phyloP scores from a whole-genome alignment of 2,329 filamentous ascomycete genomes.

The Raffaelea arxii region DNA sequence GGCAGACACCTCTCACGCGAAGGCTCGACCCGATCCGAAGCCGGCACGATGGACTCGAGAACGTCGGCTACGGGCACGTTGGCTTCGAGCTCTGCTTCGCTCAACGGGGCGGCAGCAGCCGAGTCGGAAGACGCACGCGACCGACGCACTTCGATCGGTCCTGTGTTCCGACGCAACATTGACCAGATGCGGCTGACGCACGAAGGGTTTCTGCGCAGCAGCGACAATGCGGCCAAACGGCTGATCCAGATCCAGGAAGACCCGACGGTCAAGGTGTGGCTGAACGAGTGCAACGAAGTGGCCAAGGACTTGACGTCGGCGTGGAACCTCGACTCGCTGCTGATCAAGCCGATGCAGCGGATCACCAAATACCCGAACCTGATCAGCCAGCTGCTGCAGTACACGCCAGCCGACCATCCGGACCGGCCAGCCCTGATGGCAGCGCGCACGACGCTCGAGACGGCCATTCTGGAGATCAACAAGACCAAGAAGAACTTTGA shows the following conservation, averaged over 20 bases:
- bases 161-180: slow-evolving; percentile 46
- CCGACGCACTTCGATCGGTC: slow-evolving; percentile 40
- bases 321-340: slow-evolving; percentile 90
- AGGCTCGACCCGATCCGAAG: slow-evolving; percentile 19
- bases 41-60: slow-evolving; percentile 23
- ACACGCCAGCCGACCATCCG: slow-evolving; percentile 74
- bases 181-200: slow-evolving; percentile 51
- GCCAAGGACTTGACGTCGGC: slow-evolving; percentile 86
- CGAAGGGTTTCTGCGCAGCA: slow-evolving; percentile 53
- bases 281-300: slow-evolving; percentile 85
- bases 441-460: slow-evolving; percentile 45
- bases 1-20: slow-evolving; percentile 18
- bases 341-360: slow-evolving; percentile 94
- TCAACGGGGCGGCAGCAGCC: slow-evolving; percentile 16
- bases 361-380: slow-evolving; percentile 90
- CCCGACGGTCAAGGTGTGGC: slow-evolving; percentile 66
- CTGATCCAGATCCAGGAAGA: slow-evolving; percentile 55
- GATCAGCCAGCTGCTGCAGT: slow-evolving; percentile 67
- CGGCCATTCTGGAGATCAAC: slow-evolving; percentile 78
- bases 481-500: slow-evolving; percentile 93
- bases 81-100: slow-evolving; percentile 13
- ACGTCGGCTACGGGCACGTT: slow-evolving; percentile 17
- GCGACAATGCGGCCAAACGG: slow-evolving; percentile 51
- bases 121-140: slow-evolving; percentile 44
- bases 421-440: slow-evolving; percentile 57